Base-by-base conservation (phyloP, 2,329 filamentous ascomycete species). In the Colletotrichum lentis region DNA sequence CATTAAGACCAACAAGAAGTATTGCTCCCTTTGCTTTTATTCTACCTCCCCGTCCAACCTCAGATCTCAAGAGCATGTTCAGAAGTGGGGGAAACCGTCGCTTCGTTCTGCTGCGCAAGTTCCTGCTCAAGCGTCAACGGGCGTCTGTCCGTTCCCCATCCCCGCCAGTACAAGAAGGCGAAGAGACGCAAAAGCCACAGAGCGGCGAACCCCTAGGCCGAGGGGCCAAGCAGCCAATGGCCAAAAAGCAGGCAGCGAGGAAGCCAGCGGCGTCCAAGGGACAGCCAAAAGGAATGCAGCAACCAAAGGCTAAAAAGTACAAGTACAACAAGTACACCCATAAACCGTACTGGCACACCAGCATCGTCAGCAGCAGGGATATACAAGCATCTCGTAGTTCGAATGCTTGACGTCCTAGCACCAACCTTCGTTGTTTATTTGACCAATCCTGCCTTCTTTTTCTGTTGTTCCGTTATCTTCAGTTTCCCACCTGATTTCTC, bases 1-100 rank as follows among this genome's bases (percentile, higher is more conserved):
- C 76, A 99, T 99, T 84, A 97, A 97, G 81, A 98, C 95, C 55
- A 98, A 98, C 84, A 97, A 97, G 83, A 98, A 97, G 93, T 96
- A 87, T 81, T 85, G 80, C 73, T 72, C 74, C 67, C 60, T 60
- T 50, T 77, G 72, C 72, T 69, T 71, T 76, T 72, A 37, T 62
- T 73, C 71, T 74, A 73, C 72, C 69, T 69, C 61, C 59, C 39
- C 56, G 61, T 57, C 67, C 56, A 63, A 53, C 12, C 52, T 63
- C 52, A 57, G 31, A 59, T 43, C 54, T 62, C 49, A 50, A 8
- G 43, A 68, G 20, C 52, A 31, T 68, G 39, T 69, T 69, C 67
- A 69, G 67, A 55, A n/a, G 46, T 69, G 67, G 67, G 58, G 67
- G 22, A 50, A 62, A 57, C 46, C 46, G 22, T 39, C 68, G 63